Percentiles rank a stretch among this genome's conserved stretches.
Conservation (phyloP, 768 basidiomycete genomes). For the Leccinum disarticulatum region DNA sequence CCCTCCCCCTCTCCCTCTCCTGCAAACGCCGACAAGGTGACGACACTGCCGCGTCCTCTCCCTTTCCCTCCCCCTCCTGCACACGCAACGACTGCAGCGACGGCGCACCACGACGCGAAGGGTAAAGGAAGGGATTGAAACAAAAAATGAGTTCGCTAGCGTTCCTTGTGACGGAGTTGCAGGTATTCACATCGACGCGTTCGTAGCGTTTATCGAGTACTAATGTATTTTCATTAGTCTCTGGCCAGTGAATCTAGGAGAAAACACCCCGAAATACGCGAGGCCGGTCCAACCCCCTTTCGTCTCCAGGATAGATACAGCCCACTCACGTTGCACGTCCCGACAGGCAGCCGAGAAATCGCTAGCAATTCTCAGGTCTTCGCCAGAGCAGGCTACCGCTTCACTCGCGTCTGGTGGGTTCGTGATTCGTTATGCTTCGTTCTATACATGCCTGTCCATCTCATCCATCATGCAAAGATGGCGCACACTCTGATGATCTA, state of each 20-base stretch:
- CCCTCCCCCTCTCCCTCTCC: too few species aligned
- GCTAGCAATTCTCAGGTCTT: constrained; percentile 73
- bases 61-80: too few species aligned
- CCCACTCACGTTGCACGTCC: neutral
- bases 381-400: constrained; percentile 74
- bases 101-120: too few species aligned
- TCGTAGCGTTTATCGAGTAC: neutral
- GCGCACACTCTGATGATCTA: constrained; percentile 76
- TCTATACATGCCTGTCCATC: neutral
- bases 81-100: too few species aligned
- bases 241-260: constrained; percentile 85
- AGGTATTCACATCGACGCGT: constrained; percentile 39
- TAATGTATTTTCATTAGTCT: constrained; percentile 47
- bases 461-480: constrained; percentile 44
- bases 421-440: constrained; percentile 21
- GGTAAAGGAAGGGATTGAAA: neutral
- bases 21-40: too few species aligned
- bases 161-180: constrained; percentile 72
- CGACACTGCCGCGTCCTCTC: too few species aligned
- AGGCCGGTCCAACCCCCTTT: constrained; percentile 46
- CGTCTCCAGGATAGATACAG: constrained; percentile 1
- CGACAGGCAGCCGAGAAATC: constrained; percentile 86
- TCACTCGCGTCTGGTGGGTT: constrained; percentile 68
- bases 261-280: constrained; percentile 90
- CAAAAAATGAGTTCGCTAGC: constrained; percentile 62